Evolutionary conservation across 345 rosid species (phyloP).

Genomic region (Conringia planisiliqua): DNA sequence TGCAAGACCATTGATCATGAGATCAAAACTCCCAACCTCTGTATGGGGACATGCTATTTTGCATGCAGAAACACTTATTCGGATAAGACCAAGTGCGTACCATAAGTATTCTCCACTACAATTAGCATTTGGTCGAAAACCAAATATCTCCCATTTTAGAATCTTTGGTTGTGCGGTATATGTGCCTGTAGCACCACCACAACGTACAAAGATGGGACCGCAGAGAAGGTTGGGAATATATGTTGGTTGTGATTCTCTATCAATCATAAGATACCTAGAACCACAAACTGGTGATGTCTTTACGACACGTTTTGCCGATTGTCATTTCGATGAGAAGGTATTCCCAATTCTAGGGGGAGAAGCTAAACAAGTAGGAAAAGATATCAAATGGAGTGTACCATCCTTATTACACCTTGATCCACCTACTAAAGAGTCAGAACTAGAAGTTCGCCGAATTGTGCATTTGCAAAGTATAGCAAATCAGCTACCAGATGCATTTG

Average conservation of each 20-base stretch:
- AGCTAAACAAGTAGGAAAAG: too few relatives aligned
- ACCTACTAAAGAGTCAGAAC: neutral
- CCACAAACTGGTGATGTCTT: too few relatives aligned
- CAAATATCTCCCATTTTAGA: neutral
- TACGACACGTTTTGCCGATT: too few relatives aligned
- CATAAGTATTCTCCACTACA: neutral
- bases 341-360: too few relatives aligned
- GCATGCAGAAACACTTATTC: neutral
- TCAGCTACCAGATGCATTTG: neutral
- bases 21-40: neutral
- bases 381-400: neutral
- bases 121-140: neutral
- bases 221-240: too few relatives aligned
- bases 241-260: too few relatives aligned
- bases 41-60: neutral
- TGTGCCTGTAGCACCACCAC: too few relatives aligned
- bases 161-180: too few relatives aligned
- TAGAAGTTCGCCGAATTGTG: neutral
- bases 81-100: neutral
- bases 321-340: too few relatives aligned
- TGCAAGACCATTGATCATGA: neutral
- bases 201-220: too few relatives aligned
- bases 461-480: neutral
- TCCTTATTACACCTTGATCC: neutral
- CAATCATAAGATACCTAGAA: too few relatives aligned